Percentiles rank a stretch among this genome's conserved stretches.
These are phyloP conservation scores for Ilyonectria mors-panacis DNA, from an alignment of 2,329 filamentous ascomycete species.

Conservation along the genomic window DNA sequence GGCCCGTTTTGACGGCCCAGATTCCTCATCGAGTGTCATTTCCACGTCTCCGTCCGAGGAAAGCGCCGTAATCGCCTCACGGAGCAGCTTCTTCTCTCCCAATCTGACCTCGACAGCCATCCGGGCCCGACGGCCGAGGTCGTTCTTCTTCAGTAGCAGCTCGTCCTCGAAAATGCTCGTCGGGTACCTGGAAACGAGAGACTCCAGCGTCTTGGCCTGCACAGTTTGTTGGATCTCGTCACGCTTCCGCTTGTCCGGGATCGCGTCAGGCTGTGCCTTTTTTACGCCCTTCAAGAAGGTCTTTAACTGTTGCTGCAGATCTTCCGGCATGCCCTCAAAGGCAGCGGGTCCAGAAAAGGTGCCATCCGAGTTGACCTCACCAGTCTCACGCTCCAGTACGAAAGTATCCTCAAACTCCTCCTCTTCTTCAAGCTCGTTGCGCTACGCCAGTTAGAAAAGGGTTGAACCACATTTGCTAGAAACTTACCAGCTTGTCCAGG, in stretches of 20 bases:
- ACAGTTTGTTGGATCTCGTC: conserved; percentile 62
- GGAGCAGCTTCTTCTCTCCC: conserved; percentile 80
- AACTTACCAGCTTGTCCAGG: conserved; percentile 60
- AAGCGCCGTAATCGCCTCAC: conserved; percentile 62
- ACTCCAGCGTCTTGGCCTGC: conserved; percentile 56
- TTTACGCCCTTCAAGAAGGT: conserved; percentile 64
- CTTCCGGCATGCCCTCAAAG: conserved; percentile 62
- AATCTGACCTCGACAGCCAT: conserved; percentile 79
- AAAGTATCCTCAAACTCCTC: conserved; percentile 83
- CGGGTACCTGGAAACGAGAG: conserved; percentile 58
- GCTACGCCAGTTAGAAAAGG: conserved; percentile 51
- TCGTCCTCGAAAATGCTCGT: conserved; percentile 60
- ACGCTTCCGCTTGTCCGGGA: conserved; percentile 65
- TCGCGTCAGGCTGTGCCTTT: conserved; percentile 58
- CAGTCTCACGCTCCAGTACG: conserved; percentile 72
- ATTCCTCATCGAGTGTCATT: conserved; percentile 44
- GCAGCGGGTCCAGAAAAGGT: conserved; percentile 56
- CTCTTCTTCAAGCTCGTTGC: conserved; percentile 70
- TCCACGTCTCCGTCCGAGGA: conserved; percentile 47
- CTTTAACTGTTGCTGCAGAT: conserved; percentile 68
- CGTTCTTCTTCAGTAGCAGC: conserved; percentile 50
- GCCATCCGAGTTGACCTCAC: conserved; percentile 67
- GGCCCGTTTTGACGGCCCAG: conserved; percentile 50
- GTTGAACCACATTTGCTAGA: not conserved
- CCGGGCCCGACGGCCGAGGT: conserved; percentile 55